A percentile compares a stretch with the other conserved stretches of the same genome.
These are phyloP conservation scores for Ophiostoma perfectum DNA, from an alignment of 2,329 filamentous ascomycete genomes.

Conservation along the genomic window DNA sequence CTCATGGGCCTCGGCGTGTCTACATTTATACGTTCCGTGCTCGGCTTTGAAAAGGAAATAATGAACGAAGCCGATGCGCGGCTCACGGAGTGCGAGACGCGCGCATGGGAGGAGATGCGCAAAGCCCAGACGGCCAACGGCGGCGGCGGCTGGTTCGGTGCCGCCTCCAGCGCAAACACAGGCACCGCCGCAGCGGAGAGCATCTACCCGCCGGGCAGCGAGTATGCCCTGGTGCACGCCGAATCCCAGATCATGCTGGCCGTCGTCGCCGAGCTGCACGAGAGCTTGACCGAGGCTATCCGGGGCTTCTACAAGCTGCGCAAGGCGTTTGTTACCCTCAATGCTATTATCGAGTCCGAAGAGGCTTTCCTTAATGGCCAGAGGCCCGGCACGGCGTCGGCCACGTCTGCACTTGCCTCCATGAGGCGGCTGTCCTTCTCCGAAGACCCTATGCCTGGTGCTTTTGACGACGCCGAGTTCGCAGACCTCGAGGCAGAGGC, in stretches of 20 bases:
- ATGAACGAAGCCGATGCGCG: constrained; percentile 75
- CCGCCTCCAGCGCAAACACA: background rate
- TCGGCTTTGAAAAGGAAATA: constrained; percentile 87
- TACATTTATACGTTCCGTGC: constrained; percentile 75
- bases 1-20: constrained; percentile 75
- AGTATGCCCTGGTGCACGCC: constrained; percentile 78
- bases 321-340: constrained; percentile 79
- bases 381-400: background rate
- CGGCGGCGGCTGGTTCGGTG: constrained; percentile 13
- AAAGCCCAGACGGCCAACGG: constrained; percentile 52
- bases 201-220: constrained; percentile 76
- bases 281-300: constrained; percentile 85
- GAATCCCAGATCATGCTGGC: constrained; percentile 86
- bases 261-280: constrained; percentile 82
- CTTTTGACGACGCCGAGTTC: constrained; percentile 36
- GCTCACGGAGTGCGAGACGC: constrained; percentile 69
- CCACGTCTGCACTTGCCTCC: background rate
- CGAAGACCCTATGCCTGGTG: constrained; percentile 37
- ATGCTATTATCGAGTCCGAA: constrained; percentile 72
- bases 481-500: constrained; percentile 30
- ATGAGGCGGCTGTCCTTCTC: constrained; percentile 25
- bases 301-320: constrained; percentile 89
- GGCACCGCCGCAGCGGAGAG: constrained; percentile 31
- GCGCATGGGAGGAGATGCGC: constrained; percentile 70
- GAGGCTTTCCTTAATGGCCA: constrained; percentile 33